Evolutionary conservation across 129 eudicot genomes (phyloP).

Genomic region (Flaveria brownii): DNA sequence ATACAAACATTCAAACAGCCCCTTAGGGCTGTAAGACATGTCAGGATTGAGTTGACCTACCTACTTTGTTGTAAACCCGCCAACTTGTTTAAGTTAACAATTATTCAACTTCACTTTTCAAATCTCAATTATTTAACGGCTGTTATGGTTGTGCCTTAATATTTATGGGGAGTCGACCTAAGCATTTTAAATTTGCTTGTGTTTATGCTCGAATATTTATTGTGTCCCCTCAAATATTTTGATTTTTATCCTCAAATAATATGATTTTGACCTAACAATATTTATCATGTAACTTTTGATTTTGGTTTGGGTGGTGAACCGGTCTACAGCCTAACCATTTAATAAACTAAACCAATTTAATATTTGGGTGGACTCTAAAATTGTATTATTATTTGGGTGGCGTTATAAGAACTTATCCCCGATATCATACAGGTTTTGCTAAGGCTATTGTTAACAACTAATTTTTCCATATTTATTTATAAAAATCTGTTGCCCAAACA

Average conservation of each 20-base stretch:
- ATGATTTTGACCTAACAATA: too few relatives aligned
- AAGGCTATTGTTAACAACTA: not conserved
- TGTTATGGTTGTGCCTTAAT: not conserved
- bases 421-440: not conserved
- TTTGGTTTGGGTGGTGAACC: not conserved
- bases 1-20: too few relatives aligned
- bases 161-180: not conserved
- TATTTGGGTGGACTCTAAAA: not conserved
- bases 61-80: not conserved
- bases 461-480: not conserved
- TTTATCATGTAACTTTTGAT: too few relatives aligned
- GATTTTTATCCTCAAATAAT: not conserved
- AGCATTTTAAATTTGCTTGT: not conserved
- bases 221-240: not conserved
- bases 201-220: not conserved
- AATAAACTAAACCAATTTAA: not conserved
- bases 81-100: not conserved
- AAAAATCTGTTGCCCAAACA: not conserved
- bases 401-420: not conserved
- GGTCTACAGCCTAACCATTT: not conserved
- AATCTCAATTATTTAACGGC: not conserved
- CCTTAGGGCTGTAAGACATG: not conserved
- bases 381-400: not conserved
- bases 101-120: not conserved
- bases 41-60: not conserved